phyloP scores from a whole-genome alignment of 2,329 filamentous ascomycete genomes.

The Daldinia eschscholtzii region DNA sequence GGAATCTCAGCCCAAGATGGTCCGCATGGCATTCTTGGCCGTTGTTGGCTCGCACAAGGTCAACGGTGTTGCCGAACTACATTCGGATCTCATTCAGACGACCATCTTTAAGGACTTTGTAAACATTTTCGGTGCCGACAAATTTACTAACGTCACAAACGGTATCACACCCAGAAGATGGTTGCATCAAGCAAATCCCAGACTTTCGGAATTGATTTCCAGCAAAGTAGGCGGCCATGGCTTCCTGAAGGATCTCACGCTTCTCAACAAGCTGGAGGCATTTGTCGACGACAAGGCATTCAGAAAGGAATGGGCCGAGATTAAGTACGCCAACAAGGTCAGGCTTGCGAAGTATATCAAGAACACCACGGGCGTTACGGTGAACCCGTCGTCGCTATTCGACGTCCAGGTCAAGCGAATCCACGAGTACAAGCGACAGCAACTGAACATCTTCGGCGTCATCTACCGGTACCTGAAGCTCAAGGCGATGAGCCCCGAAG shows the following conservation, averaged over 20 bases:
- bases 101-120: conserved; percentile 99
- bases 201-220: conserved; percentile 90
- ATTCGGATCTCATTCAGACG: conserved; percentile 97
- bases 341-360: conserved; percentile 93
- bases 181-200: conserved; percentile 97
- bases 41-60: conserved; percentile 99
- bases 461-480: conserved; percentile 93
- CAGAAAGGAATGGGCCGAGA: conserved; percentile 93
- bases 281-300: conserved; percentile 88
- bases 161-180: conserved; percentile 96
- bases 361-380: conserved; percentile 79
- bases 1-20: conserved; percentile 96
- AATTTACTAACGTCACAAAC: conserved; percentile 99
- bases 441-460: conserved; percentile 98
- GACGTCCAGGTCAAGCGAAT: conserved; percentile 99
- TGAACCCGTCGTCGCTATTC: conserved; percentile 90
- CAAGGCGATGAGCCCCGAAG: conserved; percentile 85
- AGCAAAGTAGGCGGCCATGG: conserved; percentile 85
- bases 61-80: conserved; percentile 96
- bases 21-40: conserved; percentile 95
- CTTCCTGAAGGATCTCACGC: conserved; percentile 91
- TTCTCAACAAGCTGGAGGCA: conserved; percentile 87
- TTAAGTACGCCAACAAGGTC: conserved; percentile 97
- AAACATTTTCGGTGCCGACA: conserved; percentile 92
- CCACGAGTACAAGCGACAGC: conserved; percentile 98